A percentile compares a stretch with the other conserved stretches of the same genome.
Evolutionary conservation across 2,329 filamentous ascomycete species (phyloP).

Genomic region (Westerdykella aurantiaca): DNA sequence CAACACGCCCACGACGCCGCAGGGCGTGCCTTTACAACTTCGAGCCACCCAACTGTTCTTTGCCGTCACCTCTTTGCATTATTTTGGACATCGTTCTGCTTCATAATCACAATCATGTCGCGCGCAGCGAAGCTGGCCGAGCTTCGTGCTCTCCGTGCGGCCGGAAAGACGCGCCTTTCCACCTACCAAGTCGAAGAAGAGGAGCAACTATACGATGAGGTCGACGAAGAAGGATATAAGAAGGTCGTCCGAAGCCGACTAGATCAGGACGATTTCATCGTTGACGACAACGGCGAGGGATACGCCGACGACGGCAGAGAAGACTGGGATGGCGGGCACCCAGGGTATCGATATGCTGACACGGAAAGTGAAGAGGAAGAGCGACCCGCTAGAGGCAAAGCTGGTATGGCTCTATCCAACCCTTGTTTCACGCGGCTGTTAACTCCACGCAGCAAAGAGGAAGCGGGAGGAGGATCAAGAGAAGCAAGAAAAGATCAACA

Average conservation of each 20-base stretch:
- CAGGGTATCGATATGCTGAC: slow-evolving; percentile 58
- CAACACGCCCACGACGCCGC: slow-evolving; percentile 3
- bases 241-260: slow-evolving; percentile 85
- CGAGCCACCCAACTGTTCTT: no score
- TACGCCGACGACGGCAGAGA: slow-evolving; percentile 96
- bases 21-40: no score
- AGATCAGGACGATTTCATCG: slow-evolving; percentile 94
- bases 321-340: slow-evolving; percentile 62
- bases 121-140: slow-evolving; percentile 54
- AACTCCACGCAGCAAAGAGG: slow-evolving; percentile 60
- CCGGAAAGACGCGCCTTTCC: slow-evolving; percentile 86
- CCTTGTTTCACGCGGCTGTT: slow-evolving; percentile 7
- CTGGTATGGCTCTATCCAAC: slow-evolving; percentile 38
- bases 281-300: slow-evolving; percentile 95
- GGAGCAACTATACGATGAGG: slow-evolving; percentile 84
- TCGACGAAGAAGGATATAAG: slow-evolving; percentile 96
- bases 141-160: slow-evolving; percentile 74
- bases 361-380: slow-evolving; percentile 67
- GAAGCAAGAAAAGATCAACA: slow-evolving; percentile 79
- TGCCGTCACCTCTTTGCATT: background rate
- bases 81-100: background rate
- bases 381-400: slow-evolving; percentile 52
- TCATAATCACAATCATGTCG: slow-evolving; percentile 22
- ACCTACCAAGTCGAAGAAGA: slow-evolving; percentile 82
- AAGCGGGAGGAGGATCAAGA: slow-evolving; percentile 83